A percentile compares a stretch with the other conserved stretches of the same genome.
Conservation (phyloP, 2,329 filamentous ascomycete genomes). For the Sphaceloma murrayae region DNA sequence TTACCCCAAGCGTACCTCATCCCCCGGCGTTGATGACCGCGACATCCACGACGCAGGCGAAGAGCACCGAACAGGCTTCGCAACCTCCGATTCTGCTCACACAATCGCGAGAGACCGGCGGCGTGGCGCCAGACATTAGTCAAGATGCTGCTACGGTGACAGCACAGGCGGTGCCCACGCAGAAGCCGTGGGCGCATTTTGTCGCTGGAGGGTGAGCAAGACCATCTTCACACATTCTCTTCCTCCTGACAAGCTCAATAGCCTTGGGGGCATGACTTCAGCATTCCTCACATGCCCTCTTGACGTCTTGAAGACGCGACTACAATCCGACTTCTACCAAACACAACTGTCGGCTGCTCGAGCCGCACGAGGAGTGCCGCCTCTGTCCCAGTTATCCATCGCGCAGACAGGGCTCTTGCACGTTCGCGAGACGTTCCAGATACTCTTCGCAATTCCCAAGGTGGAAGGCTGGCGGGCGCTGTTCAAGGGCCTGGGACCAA, state of each 20-base stretch:
- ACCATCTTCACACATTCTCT: not conserved
- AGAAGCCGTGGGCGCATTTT: constrained; percentile 83
- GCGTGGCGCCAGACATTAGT: constrained; percentile 40
- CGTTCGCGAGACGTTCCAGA: constrained; percentile 76
- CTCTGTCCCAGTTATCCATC: constrained; percentile 51
- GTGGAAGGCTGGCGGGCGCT: constrained; percentile 76
- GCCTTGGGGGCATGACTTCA: constrained; percentile 80
- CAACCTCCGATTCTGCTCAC: constrained; percentile 20
- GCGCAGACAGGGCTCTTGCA: constrained; percentile 60
- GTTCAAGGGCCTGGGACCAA: constrained; percentile 88
- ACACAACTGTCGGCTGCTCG: constrained; percentile 63
- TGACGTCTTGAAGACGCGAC: constrained; percentile 83
- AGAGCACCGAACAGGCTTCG: constrained; percentile 6
- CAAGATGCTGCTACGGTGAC: constrained; percentile 33
- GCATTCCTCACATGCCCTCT: constrained; percentile 89
- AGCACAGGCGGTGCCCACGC: constrained; percentile 35
- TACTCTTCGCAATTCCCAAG: constrained; percentile 69
- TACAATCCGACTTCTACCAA: constrained; percentile 94
- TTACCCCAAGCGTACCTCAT: not conserved
- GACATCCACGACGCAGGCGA: constrained; percentile 10
- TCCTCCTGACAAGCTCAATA: constrained; percentile 31
- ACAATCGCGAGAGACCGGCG: constrained; percentile 55
- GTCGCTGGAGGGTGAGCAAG: constrained; percentile 68
- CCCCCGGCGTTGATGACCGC: constrained; percentile 18
- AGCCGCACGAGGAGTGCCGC: constrained; percentile 46